A percentile compares a stretch with the other conserved stretches of the same genome.
phyloP scores from a whole-genome alignment of 345 rosid species.

The Rhizophora mangle region DNA sequence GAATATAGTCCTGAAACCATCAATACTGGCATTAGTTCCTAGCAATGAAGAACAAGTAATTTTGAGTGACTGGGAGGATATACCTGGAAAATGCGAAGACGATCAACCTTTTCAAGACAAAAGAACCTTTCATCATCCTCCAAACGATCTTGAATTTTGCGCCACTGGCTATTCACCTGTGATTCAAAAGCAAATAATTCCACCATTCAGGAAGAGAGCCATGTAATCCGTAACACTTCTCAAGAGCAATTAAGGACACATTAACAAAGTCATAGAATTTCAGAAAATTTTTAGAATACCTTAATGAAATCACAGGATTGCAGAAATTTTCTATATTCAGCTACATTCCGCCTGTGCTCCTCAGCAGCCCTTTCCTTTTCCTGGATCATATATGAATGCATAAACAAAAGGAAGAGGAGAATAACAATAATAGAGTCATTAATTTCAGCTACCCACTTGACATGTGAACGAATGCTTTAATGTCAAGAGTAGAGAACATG shows the following conservation, averaged over 20 bases:
- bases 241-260: constrained; percentile 34
- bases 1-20: constrained; percentile 69
- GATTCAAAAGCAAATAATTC: constrained; percentile 26
- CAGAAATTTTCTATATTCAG: constrained; percentile 70
- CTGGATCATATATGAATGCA: constrained; percentile 32
- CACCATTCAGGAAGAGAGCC: constrained; percentile 17
- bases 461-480: not conserved
- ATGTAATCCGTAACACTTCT: not conserved
- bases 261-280: constrained; percentile 86
- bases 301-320: constrained; percentile 92
- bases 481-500: not conserved
- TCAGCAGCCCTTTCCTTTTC: constrained; percentile 89
- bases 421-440: not conserved
- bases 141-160: constrained; percentile 81
- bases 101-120: constrained; percentile 84
- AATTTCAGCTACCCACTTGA: not conserved
- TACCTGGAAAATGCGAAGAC: constrained; percentile 78
- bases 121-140: constrained; percentile 93
- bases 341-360: constrained; percentile 56
- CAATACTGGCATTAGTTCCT: constrained; percentile 24
- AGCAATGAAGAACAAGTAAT: not conserved
- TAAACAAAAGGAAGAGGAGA: not conserved
- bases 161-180: constrained; percentile 88
- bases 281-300: constrained; percentile 34
- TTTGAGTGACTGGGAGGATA: constrained; percentile 4